Conservation (phyloP, 1,139 yeast genomes). For the Kodamaea arcana region DNA sequence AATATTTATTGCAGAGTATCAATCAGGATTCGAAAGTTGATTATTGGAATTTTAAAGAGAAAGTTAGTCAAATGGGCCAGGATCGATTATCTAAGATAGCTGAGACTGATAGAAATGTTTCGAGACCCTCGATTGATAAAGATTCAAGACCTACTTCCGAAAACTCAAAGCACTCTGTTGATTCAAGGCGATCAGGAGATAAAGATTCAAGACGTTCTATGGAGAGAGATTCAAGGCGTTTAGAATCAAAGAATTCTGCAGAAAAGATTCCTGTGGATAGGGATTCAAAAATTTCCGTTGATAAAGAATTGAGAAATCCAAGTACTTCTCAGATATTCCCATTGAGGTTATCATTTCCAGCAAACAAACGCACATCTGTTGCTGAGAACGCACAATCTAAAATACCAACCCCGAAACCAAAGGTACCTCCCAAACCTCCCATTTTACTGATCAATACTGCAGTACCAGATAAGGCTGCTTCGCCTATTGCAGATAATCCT, state of each 20-base stretch:
- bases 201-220: neutral
- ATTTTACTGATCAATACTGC: slow-evolving; percentile 24
- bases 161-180: neutral
- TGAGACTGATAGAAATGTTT: slow-evolving; percentile 2
- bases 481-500: slow-evolving; percentile 10
- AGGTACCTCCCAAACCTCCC: slow-evolving; percentile 16
- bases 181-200: neutral
- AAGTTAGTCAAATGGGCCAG: slow-evolving; percentile 8
- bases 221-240: no score
- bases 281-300: no score
- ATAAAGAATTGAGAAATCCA: no score
- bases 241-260: no score
- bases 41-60: slow-evolving; percentile 62
- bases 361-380: slow-evolving; percentile 10
- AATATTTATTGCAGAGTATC: slow-evolving; percentile 44
- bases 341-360: slow-evolving; percentile 21
- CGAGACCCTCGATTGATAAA: neutral
- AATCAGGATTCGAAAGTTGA: slow-evolving; percentile 40
- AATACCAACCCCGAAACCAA: slow-evolving; percentile 1
- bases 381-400: neutral
- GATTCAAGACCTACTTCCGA: neutral
- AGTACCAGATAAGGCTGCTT: slow-evolving; percentile 6
- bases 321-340: slow-evolving; percentile 17
- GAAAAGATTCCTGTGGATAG: no score
- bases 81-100: slow-evolving; percentile 17